Base-by-base conservation (phyloP, 2,329 filamentous ascomycete species). In the Endoconidiophora polonica region DNA sequence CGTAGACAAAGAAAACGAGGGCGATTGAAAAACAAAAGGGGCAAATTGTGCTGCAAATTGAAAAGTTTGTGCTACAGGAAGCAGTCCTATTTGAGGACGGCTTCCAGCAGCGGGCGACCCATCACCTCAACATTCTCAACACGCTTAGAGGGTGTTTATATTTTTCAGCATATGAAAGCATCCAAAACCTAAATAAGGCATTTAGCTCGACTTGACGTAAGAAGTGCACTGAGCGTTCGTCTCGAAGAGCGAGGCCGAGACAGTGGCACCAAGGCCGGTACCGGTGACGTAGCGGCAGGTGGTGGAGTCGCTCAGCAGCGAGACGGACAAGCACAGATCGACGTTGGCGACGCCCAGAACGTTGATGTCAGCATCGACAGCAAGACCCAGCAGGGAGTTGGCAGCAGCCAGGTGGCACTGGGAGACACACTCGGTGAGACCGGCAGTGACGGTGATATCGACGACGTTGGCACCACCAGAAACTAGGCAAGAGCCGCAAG, bases 401-500 rank as follows among this genome's bases (percentile, higher is more conserved):
- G 52, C 48, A 42, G 47, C 48, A 33, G 14, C 14, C 22, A 53
- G 44, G 39, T 53, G 41, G 40, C 52, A 53, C 33, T 50, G 39
- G 40, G 33, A 50, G 16, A 53, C 47, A 53, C 52, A 53, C 24
- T 53, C 52, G 16, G 33, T 41, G 6, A 53, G 47, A 26, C 20
- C 24, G 10, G 26, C 7, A 33, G 29, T 9, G 20, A 53, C 52
- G 16, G 26, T 20, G 9, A 53, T 33, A 39, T 53, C 48, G 24
- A 37, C 22, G 29, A 53, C 47, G 14, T 42, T 42, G 39, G 44
- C 22, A 20, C 44, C 48, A 23, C 36, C 22, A 14, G 37, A n/a
- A 20, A 20, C 36, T 20, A 53, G 39, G 44, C 47, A 46, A 3
- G 33, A 36, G 7, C 48, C 63, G 5, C 52, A 67, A 44, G 70